Conservation (phyloP, 495 filamentous ascomycete species). For the Aspergillus ellipticus region DNA sequence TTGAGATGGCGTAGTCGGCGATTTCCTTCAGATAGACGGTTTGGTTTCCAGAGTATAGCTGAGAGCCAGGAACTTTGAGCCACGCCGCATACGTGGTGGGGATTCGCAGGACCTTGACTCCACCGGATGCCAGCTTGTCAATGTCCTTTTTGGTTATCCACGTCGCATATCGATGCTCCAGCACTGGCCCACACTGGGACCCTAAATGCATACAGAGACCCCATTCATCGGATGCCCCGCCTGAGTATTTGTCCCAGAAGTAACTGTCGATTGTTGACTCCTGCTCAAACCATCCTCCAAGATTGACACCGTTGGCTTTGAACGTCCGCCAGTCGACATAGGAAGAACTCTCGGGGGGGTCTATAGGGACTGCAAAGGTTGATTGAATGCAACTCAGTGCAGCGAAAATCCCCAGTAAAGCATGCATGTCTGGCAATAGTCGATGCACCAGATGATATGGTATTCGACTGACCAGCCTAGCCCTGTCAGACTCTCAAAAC, state of each 20-base stretch:
- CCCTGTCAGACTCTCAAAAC: no score
- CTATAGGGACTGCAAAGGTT: conserved; percentile 1
- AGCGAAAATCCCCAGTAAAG: not conserved
- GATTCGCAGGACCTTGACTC: conserved; percentile 28
- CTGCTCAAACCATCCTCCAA: conserved; percentile 34
- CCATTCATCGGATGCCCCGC: conserved; percentile 28
- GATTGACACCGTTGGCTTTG: conserved; percentile 26
- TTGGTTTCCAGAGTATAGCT: conserved; percentile 29
- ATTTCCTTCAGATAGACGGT: conserved; percentile 24
- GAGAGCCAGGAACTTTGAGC: conserved; percentile 27
- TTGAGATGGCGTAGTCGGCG: conserved; percentile 24
- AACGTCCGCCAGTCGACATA: conserved; percentile 29
- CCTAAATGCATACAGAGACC: conserved; percentile 26
- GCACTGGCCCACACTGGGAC: conserved; percentile 16
- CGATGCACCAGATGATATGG: not conserved
- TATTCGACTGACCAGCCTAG: not conserved
- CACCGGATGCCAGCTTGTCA: conserved; percentile 22
- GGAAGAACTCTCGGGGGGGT: not conserved
- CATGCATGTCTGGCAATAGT: not conserved
- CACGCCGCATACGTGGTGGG: conserved; percentile 27
- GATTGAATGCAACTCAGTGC: conserved; percentile 1
- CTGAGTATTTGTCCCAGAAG: conserved; percentile 24
- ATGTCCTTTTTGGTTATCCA: conserved; percentile 28
- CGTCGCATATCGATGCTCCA: conserved; percentile 29
- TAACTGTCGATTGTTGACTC: conserved; percentile 29